Conservation (phyloP, 2,329 filamentous ascomycete species). For the Talaromyces sp. region DNA sequence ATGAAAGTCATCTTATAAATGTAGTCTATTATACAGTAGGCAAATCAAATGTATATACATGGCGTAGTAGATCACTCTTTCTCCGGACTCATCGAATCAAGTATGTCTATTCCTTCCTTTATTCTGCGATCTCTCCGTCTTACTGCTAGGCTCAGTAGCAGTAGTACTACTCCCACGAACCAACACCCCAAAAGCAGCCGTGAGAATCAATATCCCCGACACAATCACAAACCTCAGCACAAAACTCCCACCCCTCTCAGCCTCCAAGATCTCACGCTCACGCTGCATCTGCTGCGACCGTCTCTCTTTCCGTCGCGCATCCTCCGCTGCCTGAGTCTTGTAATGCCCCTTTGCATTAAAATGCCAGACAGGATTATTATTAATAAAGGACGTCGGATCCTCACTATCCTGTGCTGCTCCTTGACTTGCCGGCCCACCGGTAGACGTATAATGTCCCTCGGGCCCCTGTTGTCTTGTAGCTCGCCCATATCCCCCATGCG, state of each 20-base stretch:
- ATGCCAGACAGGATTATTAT: constrained; percentile 63
- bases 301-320: constrained; percentile 42
- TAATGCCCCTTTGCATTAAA: constrained; percentile 75
- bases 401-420: constrained; percentile 22
- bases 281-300: constrained; percentile 33
- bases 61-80: too few relatives aligned
- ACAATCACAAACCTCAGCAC: constrained; percentile 40
- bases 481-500: constrained; percentile 71
- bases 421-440: neutral
- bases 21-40: neutral
- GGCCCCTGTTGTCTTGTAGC: neutral
- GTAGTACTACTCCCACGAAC: neutral
- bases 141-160: neutral
- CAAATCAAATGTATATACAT: neutral
- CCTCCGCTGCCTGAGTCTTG: constrained; percentile 67
- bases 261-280: constrained; percentile 36
- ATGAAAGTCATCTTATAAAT: neutral
- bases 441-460: constrained; percentile 4
- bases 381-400: constrained; percentile 40
- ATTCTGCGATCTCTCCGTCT: neutral
- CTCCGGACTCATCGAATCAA: neutral
- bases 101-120: neutral
- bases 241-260: constrained; percentile 28
- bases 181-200: constrained; percentile 30
- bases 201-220: constrained; percentile 38